Base-by-base conservation (phyloP, 768 basidiomycete species). In the Kwoniella botswanensis region DNA sequence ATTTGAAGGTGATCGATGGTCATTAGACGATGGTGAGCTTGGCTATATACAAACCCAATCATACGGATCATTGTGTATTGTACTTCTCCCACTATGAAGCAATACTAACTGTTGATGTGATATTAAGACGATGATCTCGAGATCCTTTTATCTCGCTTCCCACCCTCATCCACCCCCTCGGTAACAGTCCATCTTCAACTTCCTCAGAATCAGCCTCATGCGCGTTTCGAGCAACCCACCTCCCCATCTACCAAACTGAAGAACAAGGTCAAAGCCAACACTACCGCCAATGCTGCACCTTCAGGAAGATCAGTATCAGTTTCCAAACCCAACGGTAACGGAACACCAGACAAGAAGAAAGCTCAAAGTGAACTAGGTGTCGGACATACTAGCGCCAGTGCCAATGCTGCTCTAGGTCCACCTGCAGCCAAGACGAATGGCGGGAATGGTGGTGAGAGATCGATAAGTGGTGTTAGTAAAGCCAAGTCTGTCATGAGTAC, bases 21-120 rank as follows among this genome's bases (percentile, higher is more conserved):
- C 92, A 78, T 84, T 98, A 12, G 93, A 96, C 80, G 94, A 98
- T 78, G 94, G 94, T 91, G 77, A 77, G 85, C 81, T 43, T 44
- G 22, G n/a, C 57, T 18, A 10, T 59, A 2, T 59, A 3, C 12
- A 59, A 29, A 59, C 29, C 29, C 24, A 29, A 17, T 18, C 12
- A 29, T 29, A 29, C 29, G 29, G 29, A 29, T 29, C 58, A 12
- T n/a, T 22, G 11, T 55, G 18, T 18, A 12, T 26, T 24, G 11
- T 41, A 24, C 55, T 26, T 41, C 29, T 29, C 0, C 4, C 4
- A 29, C 29, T 29, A 4, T 29, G 4, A 29, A 29, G 29, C 29
- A 29, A 2, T 29, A 29, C 29, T 29, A 4, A 29, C 29, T 29
- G 29, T 29, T 29, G 4, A 29, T 29, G 29, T 29, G 4, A 29